Evolutionary conservation across 495 filamentous ascomycete species (phyloP), one percentile per base, ranked within the genome.

Genomic region (Aspergillus nanangensis): DNA sequence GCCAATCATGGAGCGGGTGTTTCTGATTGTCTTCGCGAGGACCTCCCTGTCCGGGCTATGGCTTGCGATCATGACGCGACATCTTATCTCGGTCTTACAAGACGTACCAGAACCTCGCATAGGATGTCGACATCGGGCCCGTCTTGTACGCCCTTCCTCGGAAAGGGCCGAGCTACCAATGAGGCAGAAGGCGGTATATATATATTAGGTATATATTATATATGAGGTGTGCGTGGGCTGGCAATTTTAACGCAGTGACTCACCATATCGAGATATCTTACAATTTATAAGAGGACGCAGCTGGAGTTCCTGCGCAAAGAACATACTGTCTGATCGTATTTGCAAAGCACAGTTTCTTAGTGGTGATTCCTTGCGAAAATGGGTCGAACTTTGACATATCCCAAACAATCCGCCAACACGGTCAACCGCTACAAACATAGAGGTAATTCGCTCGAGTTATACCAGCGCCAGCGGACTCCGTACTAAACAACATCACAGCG

Each of bases 351-450:
- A n/a, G n/a, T n/a, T n/a, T n/a, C n/a, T n/a, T n/a, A n/a, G n/a
- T n/a, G n/a, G n/a, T n/a, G n/a, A n/a, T n/a, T n/a, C n/a, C n/a
- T n/a, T n/a, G n/a, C n/a, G n/a, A 47, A 39, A 18, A 77, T 77
- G 74, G 71, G 71, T 22, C 58, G 70, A 38, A 72, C 62, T 10
- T 71, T 88, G 21, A 76, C 81, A 42, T 91, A 90, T 45, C 86
- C 87, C 21, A 83, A 79, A 55, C 71, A 75, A 44, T 55, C 71
- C 18, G 74, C 73, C 45, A 90, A 84, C 66, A 92, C 81, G 21
- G 80, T 89, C 40, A 87, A 87, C 54, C 80, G 87, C 15, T 78
- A 84, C 46, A 77, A 79, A 52, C 66, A 80, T 48, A 75, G 81
- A 65, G 87, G 87, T 88, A 65, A 25, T 4, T 18, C 5, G 7